Conservation (phyloP, 2,329 filamentous ascomycete species). For the Passalora sequoiae region DNA sequence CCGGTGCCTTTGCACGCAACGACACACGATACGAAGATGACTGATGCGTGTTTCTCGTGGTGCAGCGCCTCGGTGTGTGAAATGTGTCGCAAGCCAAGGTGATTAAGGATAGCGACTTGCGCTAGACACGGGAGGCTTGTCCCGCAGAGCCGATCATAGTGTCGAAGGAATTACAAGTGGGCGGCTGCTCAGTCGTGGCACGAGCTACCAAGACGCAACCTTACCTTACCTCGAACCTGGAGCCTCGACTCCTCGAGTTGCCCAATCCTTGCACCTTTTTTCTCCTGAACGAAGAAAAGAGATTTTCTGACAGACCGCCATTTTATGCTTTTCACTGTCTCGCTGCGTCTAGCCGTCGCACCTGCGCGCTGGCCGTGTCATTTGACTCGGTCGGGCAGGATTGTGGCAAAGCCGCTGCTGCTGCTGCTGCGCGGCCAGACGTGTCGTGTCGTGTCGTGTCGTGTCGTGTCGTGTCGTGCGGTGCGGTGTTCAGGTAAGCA, state of each 20-base stretch:
- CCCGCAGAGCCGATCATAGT: neutral
- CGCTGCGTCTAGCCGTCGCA: conserved; percentile 1
- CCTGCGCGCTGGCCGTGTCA: conserved; percentile 4
- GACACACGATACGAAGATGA: too few relatives aligned
- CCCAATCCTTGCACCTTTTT: conserved; percentile 2
- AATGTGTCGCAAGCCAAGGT: conserved; percentile 5
- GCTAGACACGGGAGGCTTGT: conserved; percentile 3
- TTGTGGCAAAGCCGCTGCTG: too few relatives aligned
- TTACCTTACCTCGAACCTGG: conserved; percentile 4
- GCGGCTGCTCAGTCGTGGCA: conserved; percentile 1
- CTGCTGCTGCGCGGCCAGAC: too few relatives aligned
- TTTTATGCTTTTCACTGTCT: conserved; percentile 6
- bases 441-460: too few relatives aligned
- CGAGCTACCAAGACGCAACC: conserved; percentile 6
- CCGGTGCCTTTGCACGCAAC: too few relatives aligned
- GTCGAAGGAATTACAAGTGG: conserved; percentile 1
- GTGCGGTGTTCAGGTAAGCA: conserved; percentile 9
- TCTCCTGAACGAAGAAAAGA: conserved; percentile 1
- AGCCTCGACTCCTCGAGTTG: neutral
- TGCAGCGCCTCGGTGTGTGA: conserved; percentile 5
- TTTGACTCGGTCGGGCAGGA: conserved; percentile 16
- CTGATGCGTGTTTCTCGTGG: neutral
- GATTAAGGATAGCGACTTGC: conserved; percentile 1
- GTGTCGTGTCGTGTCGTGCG: too few relatives aligned
- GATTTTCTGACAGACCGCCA: conserved; percentile 5